Base-by-base conservation (phyloP, 306 rosid genomes). In the Inga laurina region DNA sequence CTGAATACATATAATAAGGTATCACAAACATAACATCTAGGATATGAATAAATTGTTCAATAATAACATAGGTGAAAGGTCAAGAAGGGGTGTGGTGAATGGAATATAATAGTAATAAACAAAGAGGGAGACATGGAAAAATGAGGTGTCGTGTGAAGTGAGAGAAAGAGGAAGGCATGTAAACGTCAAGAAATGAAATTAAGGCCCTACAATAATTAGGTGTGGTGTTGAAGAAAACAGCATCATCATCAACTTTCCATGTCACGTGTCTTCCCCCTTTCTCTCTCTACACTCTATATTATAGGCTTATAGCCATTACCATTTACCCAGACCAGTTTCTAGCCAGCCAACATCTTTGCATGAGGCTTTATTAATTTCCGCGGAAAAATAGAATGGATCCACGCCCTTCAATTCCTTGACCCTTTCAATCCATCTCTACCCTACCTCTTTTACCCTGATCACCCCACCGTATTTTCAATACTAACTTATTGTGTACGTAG, bases 211-310 rank as follows among this genome's bases (percentile, higher is more conserved):
- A 10, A 8, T 4, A 41, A 70, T 70, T 21, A n/a, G 18, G 70
- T 30, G 70, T 2, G 14, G 21, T 8, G 70, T 30, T 35, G 74
- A 79, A 86, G 86, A 86, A 82, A 72, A 80, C 68, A 85, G 54
- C 54, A 73, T 76, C 51, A 66, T 34, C 62, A 84, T 10, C 59
- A 57, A 56, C 82, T 76, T 74, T 79, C 32, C 44, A 48, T 43
- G 34, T 72, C 44, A 48, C 34, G 34, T 72, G 10, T 35, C 41
- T n/a, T 13, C 52, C 24, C 1, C 46, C 62, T 21, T 65, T 19
- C 24, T 72, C 22, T 2, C 57, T 76, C 69, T n/a, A 49, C n/a
- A 5, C 61, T 54, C 61, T 54, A 0, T 19, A 18, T 51, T 51
- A 49, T 10, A 39, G 43, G 8, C 43, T 39, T 0, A 16, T 56